phyloP scores from a whole-genome alignment of 306 rosid species.

The Pyrus betulifolia region DNA sequence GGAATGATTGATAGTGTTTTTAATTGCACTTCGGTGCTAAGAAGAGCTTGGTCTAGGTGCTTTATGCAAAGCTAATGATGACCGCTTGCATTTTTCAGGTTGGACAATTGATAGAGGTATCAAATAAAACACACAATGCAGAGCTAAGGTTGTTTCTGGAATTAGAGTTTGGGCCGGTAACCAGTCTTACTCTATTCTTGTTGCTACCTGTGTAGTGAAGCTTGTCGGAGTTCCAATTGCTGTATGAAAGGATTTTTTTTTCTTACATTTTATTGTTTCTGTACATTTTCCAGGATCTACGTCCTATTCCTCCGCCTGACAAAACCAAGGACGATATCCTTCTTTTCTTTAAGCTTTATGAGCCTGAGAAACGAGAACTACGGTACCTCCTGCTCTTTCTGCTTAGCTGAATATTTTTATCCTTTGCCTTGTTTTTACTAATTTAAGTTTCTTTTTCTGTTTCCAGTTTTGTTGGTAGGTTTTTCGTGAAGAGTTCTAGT shows the following conservation, averaged over 20 bases:
- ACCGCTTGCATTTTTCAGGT: constrained; percentile 40
- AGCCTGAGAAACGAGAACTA: constrained; percentile 60
- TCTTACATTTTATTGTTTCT: not conserved
- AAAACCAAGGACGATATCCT: constrained; percentile 72
- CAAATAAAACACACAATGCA: constrained; percentile 57
- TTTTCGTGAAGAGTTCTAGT: constrained; percentile 50
- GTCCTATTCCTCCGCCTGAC: constrained; percentile 57
- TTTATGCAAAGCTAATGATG: not conserved
- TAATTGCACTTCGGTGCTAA: not conserved
- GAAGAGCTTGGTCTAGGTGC: not conserved
- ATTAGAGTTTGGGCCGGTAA: constrained; percentile 70
- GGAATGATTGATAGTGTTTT: not conserved
- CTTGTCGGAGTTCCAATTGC: not conserved
- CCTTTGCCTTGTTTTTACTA: not conserved
- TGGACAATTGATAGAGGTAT: constrained; percentile 72
- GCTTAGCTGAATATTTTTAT: not conserved
- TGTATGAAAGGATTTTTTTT: not conserved
- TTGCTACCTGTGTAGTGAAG: constrained; percentile 6
- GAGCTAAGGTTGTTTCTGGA: constrained; percentile 83
- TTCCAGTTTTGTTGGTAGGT: constrained; percentile 73
- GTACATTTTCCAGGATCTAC: constrained; percentile 49
- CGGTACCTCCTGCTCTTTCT: constrained; percentile 40
- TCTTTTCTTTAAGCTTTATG: constrained; percentile 78
- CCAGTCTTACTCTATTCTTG: not conserved
- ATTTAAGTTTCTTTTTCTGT: not conserved